Percentiles rank a stretch among this genome's conserved stretches.
phyloP scores from a whole-genome alignment of 140 eudicot species.

The Senecio squalidus region DNA sequence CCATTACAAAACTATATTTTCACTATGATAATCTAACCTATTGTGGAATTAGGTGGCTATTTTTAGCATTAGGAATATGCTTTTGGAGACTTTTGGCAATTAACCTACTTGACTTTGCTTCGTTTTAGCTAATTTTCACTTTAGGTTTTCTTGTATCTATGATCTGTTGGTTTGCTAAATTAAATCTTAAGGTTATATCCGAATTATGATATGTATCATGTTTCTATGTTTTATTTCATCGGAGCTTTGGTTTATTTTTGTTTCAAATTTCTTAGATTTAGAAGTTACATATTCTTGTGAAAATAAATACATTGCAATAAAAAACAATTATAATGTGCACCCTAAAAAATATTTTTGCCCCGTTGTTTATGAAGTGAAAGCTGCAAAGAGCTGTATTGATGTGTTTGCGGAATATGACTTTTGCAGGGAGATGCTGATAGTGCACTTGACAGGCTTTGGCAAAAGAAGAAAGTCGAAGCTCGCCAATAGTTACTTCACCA shows the following conservation, averaged over 20 bases:
- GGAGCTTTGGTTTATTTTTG: background rate
- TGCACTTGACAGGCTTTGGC: slow-evolving; percentile 54
- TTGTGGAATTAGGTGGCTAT: no score
- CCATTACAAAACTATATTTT: no score
- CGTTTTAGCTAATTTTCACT: background rate
- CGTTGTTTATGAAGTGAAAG: background rate
- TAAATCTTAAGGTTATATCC: background rate
- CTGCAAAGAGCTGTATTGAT: background rate
- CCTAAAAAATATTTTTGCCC: no score
- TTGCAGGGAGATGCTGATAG: slow-evolving; percentile 54
- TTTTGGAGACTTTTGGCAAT: background rate
- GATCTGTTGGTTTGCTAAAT: no score
- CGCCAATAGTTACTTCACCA: slow-evolving; percentile 28
- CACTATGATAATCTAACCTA: no score
- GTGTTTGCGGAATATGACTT: background rate
- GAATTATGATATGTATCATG: background rate
- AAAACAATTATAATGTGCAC: no score
- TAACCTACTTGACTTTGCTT: background rate
- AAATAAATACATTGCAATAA: no score
- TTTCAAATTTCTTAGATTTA: no score
- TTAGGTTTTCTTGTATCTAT: background rate
- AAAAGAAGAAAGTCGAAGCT: slow-evolving; percentile 40
- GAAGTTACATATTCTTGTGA: no score
- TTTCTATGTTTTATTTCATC: background rate
- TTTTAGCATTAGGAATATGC: no score